phyloP scores from a whole-genome alignment of 2,329 filamentous ascomycete genomes.

The Alternaria panax region DNA sequence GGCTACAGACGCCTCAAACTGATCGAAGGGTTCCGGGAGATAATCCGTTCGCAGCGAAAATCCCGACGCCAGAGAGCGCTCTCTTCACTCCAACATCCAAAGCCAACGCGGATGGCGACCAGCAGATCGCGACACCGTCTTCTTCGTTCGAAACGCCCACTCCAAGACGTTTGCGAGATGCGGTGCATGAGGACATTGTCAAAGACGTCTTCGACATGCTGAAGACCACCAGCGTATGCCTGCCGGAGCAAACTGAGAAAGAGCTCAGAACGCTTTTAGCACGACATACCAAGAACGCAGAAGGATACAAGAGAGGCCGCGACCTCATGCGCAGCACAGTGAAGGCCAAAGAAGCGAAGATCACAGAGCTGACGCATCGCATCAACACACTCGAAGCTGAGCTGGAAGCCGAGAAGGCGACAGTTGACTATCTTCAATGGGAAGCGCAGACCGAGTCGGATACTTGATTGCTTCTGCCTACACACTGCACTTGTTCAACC shows the following conservation, averaged over 20 bases:
- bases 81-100: constrained; percentile 31
- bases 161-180: constrained; percentile 40
- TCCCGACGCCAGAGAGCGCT: constrained; percentile 10
- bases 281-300: constrained; percentile 64
- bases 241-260: constrained; percentile 21
- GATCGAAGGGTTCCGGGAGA: constrained; percentile 14
- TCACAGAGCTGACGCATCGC: constrained; percentile 71
- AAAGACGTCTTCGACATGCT: constrained; percentile 61
- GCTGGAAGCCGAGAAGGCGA: constrained; percentile 59
- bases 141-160: constrained; percentile 46
- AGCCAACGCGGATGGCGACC: constrained; percentile 8
- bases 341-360: constrained; percentile 69
- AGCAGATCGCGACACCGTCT: constrained; percentile 23
- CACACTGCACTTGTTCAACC: background rate
- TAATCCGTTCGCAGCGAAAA: constrained; percentile 19
- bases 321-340: constrained; percentile 70
- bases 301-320: constrained; percentile 69
- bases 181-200: constrained; percentile 26
- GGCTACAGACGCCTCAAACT: constrained; percentile 42
- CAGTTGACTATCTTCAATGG: constrained; percentile 43
- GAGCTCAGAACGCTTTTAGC: constrained; percentile 32
- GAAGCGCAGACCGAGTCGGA: constrained; percentile 16
- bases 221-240: constrained; percentile 52
- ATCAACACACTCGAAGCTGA: constrained; percentile 66
- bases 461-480: background rate